These are phyloP conservation scores for Acanthamoeba culbertsoni DNA, from an alignment of 208 protist genomes.

Conservation along the genomic window DNA sequence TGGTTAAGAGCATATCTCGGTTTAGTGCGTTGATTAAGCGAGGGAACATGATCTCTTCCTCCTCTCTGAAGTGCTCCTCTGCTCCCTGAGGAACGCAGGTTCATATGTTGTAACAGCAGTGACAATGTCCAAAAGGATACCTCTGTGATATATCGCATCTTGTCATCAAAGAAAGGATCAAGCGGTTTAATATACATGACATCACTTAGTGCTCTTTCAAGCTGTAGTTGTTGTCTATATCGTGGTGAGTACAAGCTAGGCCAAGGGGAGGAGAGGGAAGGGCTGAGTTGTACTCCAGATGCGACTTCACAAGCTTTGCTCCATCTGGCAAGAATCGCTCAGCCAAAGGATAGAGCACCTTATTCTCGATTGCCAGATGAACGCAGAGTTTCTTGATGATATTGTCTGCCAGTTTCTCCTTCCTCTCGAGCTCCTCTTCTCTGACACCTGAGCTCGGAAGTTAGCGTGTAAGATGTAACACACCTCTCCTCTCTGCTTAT, in stretches of 20 bases:
- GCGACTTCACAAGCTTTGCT: background rate
- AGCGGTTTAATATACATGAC: constrained; percentile 31
- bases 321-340: background rate
- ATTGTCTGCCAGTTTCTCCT: background rate
- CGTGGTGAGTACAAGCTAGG: background rate
- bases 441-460: background rate
- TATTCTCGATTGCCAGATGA: background rate
- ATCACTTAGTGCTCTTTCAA: background rate
- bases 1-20: background rate
- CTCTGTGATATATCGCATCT: constrained; percentile 13
- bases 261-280: background rate
- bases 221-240: background rate
- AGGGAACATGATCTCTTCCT: background rate
- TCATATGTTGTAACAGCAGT: too few species aligned
- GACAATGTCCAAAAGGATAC: too few species aligned
- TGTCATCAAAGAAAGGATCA: constrained; percentile 32
- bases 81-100: background rate
- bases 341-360: background rate
- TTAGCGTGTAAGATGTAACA: too few species aligned
- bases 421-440: constrained; percentile 12
- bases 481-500: background rate
- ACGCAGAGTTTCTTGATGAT: constrained; percentile 53
- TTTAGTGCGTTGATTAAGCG: background rate
- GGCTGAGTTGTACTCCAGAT: background rate
- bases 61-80: background rate